These are phyloP conservation scores for Echites panduratus DNA, from an alignment of 257 asterid species.

Conservation along the genomic window DNA sequence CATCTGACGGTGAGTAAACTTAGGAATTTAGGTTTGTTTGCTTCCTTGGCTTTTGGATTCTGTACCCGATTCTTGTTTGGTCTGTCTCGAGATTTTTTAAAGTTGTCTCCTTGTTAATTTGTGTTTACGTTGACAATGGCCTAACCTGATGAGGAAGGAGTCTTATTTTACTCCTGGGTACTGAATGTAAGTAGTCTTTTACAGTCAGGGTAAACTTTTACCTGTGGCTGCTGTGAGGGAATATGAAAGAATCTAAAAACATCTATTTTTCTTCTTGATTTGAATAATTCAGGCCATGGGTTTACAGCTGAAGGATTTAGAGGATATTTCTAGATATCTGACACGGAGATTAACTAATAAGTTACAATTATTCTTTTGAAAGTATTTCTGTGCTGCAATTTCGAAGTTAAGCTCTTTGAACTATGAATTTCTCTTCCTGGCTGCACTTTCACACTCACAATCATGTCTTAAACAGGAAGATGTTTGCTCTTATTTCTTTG, in stretches of 20 bases:
- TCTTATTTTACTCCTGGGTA: not conserved
- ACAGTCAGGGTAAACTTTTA: not conserved
- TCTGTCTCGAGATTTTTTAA: not conserved
- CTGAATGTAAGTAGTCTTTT: not conserved
- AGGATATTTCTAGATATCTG: not conserved
- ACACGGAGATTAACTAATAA: not conserved
- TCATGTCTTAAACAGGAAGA: not conserved
- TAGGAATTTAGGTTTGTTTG: not conserved
- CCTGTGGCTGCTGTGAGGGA: not conserved
- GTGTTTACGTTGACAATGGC: not conserved
- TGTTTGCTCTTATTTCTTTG: not conserved
- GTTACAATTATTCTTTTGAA: not conserved
- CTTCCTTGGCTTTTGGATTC: not conserved
- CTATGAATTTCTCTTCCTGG: not conserved
- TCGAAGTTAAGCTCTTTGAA: not conserved
- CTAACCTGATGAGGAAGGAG: not conserved
- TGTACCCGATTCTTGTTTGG: not conserved
- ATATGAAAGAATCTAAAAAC: not conserved
- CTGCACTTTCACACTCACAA: not conserved
- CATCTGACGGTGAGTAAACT: constrained; percentile 9
- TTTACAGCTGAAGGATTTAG: not conserved
- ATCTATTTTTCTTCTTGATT: not conserved
- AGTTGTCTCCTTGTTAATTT: not conserved
- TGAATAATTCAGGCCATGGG: not conserved
- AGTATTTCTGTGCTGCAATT: not conserved